Evolutionary conservation across 768 basidiomycete genomes (phyloP).

Genomic region (Aureoboletus auriporus): DNA sequence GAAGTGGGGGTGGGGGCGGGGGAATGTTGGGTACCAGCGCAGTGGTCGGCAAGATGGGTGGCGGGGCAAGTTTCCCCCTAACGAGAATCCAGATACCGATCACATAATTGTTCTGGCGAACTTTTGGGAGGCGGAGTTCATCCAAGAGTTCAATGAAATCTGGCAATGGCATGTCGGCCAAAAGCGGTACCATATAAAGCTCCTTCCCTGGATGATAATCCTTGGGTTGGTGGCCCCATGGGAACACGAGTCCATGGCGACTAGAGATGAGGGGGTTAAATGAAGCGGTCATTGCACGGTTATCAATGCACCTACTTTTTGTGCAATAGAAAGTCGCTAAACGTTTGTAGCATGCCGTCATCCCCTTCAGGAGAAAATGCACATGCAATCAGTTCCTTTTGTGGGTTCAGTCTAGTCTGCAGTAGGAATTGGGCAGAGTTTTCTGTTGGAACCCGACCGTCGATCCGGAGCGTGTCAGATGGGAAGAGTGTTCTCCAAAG

Average conservation of each 20-base stretch:
- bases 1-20: constrained; percentile 7
- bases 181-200: constrained; percentile 79
- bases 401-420: constrained; percentile 69
- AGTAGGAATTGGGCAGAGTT: constrained; percentile 76
- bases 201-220: constrained; percentile 78
- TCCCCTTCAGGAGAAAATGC: constrained; percentile 58
- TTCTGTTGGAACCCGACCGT: constrained; percentile 78
- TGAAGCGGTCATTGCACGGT: constrained; percentile 7
- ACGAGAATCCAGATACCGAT: constrained; percentile 83
- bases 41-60: constrained; percentile 26
- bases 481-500: constrained; percentile 82
- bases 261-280: constrained; percentile 37
- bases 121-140: constrained; percentile 62
- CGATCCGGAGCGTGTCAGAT: constrained; percentile 63
- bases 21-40: constrained; percentile 5
- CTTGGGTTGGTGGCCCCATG: constrained; percentile 75
- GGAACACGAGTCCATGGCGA: constrained; percentile 82
- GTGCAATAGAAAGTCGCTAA: constrained; percentile 63
- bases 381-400: constrained; percentile 77
- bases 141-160: constrained; percentile 86
- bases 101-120: constrained; percentile 60
- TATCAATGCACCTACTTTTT: constrained; percentile 55
- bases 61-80: constrained; percentile 69
- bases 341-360: constrained; percentile 48
- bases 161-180: constrained; percentile 62